A percentile compares a stretch with the other conserved stretches of the same genome.
Evolutionary conservation across 805 yeast species (phyloP).

Genomic region (Zygosaccharomyces bisporus): DNA sequence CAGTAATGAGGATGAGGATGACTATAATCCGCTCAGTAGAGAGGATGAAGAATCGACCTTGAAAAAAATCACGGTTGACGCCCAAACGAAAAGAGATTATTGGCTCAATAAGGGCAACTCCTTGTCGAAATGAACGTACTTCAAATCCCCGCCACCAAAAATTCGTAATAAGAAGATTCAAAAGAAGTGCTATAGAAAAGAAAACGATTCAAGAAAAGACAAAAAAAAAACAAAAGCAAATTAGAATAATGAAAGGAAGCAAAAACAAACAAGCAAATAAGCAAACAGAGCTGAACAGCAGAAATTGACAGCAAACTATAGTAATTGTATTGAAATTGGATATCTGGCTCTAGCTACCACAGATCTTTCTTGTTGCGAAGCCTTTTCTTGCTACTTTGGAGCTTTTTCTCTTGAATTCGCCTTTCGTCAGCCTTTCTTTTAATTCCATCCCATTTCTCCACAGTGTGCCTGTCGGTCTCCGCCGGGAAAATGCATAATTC

Average conservation of each 20-base stretch:
- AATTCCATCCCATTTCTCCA: slow-evolving; percentile 48
- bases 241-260: not conserved
- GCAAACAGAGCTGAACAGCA: not conserved
- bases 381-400: slow-evolving; percentile 39
- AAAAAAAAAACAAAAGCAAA: not conserved
- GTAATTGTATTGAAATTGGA: not conserved
- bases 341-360: not conserved
- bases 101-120: slow-evolving; percentile 34
- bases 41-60: slow-evolving; percentile 8
- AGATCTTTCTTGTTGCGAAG: slow-evolving; percentile 26
- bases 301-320: not conserved
- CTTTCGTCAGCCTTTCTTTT: slow-evolving; percentile 34
- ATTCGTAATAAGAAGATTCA: no score
- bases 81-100: slow-evolving; percentile 34
- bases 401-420: slow-evolving; percentile 39
- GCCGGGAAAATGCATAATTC: slow-evolving; percentile 44
- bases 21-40: slow-evolving; percentile 21
- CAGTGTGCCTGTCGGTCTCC: slow-evolving; percentile 45
- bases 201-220: not conserved
- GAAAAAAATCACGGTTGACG: slow-evolving; percentile 28
- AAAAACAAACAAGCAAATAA: no score
- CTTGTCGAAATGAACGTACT: slow-evolving; percentile 1
- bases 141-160: not conserved
- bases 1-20: slow-evolving; percentile 25
- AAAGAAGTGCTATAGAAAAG: no score